phyloP scores from a whole-genome alignment of 2,329 filamentous ascomycete species.

The Aspergillus versicolor region DNA sequence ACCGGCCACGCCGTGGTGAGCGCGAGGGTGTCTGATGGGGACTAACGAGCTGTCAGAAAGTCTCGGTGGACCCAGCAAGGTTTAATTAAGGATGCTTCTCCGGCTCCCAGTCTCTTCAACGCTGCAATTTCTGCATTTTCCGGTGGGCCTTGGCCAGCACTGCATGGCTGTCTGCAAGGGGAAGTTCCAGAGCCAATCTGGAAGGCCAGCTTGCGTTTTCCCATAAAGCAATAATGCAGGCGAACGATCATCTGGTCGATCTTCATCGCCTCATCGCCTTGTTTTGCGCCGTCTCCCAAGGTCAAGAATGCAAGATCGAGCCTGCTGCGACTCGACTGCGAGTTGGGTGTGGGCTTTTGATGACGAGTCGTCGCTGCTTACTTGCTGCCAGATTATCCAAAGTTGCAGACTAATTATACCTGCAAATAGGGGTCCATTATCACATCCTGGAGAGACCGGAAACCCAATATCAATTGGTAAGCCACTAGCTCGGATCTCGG shows the following conservation, averaged over 20 bases:
- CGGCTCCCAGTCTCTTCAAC: not conserved
- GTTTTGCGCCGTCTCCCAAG: not conserved
- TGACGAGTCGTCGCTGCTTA: not conserved
- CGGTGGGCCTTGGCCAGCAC: conserved; percentile 25
- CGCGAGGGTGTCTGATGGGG: not conserved
- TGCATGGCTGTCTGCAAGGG: conserved; percentile 20
- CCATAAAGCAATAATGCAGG: not conserved
- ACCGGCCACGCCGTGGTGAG: not conserved
- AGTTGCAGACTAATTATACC: not conserved
- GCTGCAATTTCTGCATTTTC: conserved; percentile 21
- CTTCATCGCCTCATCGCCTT: not conserved
- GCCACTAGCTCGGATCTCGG: not conserved
- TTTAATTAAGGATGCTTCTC: conserved; percentile 42
- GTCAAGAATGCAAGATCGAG: not conserved
- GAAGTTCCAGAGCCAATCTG: conserved; percentile 2
- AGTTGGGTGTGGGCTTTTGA: not conserved
- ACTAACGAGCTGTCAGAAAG: conserved; percentile 17
- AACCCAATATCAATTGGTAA: not conserved
- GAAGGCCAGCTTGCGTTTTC: not conserved
- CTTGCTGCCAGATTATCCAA: not conserved
- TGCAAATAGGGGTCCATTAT: not conserved
- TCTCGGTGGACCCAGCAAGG: conserved; percentile 27
- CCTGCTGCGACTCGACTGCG: not conserved
- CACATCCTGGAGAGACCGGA: not conserved
- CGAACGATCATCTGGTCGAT: conserved; percentile 6